A percentile compares a stretch with the other conserved stretches of the same genome.
Conservation (phyloP, 2,329 filamentous ascomycete species). For the Ilyonectria mors-panacis region DNA sequence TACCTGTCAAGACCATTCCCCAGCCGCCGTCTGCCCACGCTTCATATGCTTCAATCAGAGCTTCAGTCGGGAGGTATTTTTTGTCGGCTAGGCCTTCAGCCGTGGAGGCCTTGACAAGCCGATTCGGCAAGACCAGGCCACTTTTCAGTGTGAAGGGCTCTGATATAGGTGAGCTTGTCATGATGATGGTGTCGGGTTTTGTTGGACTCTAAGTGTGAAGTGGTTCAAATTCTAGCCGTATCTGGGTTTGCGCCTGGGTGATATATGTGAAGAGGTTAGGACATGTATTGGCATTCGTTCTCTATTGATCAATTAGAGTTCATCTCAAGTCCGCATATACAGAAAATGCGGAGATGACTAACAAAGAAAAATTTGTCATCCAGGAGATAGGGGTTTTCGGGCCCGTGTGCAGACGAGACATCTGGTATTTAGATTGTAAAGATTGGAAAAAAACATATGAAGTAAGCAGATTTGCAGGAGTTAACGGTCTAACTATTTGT, state of each 20-base stretch:
- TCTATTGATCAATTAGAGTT: no score
- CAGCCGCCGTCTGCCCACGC: slow-evolving; percentile 12
- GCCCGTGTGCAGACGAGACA: no score
- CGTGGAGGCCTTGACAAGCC: slow-evolving; percentile 3
- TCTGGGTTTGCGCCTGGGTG: neutral
- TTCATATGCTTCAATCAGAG: neutral
- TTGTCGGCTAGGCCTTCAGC: slow-evolving; percentile 5
- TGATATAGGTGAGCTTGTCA: neutral
- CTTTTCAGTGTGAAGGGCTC: slow-evolving; percentile 6
- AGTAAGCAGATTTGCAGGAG: neutral
- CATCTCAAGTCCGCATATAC: no score
- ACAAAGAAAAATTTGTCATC: no score
- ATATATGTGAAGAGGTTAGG: neutral
- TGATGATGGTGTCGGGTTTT: neutral
- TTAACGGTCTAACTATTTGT: slow-evolving; percentile 2
- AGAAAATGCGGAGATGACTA: neutral
- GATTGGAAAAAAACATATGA: no score
- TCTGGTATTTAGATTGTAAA: no score
- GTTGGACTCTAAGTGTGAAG: neutral
- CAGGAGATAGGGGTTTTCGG: neutral
- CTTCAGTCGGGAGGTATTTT: neutral
- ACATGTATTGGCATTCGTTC: neutral
- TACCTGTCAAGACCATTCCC: slow-evolving; percentile 14
- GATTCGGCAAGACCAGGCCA: neutral
- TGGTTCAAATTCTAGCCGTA: neutral